Percentiles rank a stretch among this genome's conserved stretches.
Evolutionary conservation across 2,329 filamentous ascomycete species (phyloP).

Genomic region (Rhinocladiella similis): DNA sequence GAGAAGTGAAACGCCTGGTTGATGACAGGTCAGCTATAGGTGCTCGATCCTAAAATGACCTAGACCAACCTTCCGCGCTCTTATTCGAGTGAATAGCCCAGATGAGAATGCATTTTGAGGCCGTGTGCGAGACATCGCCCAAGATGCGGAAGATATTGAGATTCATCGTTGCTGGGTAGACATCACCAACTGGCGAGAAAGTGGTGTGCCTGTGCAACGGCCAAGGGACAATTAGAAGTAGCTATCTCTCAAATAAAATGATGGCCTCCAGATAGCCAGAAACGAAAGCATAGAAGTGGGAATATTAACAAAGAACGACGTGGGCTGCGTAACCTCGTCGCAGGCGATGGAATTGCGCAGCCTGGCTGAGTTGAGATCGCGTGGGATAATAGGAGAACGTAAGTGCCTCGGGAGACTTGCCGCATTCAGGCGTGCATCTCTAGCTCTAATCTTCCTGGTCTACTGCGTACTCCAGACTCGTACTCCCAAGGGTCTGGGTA

Average conservation of each 20-base stretch:
- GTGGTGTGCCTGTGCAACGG: too few relatives aligned
- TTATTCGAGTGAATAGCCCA: slow-evolving; percentile 85
- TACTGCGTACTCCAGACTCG: too few relatives aligned
- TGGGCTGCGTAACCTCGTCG: not conserved
- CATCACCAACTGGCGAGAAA: not conserved
- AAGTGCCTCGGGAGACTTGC: too few relatives aligned
- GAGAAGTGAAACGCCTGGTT: slow-evolving; percentile 78
- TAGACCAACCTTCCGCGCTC: slow-evolving; percentile 71
- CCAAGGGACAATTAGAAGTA: not conserved
- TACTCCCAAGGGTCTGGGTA: too few relatives aligned
- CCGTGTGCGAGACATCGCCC: slow-evolving; percentile 80
- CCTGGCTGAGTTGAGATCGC: not conserved
- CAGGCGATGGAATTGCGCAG: slow-evolving; percentile 3
- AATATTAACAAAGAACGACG: not conserved
- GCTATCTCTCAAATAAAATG: not conserved
- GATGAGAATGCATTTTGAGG: slow-evolving; percentile 87
- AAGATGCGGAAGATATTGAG: slow-evolving; percentile 70
- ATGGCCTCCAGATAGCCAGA: not conserved
- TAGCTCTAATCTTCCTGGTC: too few relatives aligned
- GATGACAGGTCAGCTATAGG: slow-evolving; percentile 7
- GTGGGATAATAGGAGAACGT: not conserved
- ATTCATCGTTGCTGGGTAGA: slow-evolving; percentile 27
- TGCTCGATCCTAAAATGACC: not conserved
- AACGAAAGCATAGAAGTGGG: not conserved
- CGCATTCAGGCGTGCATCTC: too few relatives aligned